These are phyloP conservation scores for Penicillium sumatraense DNA, from an alignment of 2,329 filamentous ascomycete genomes.

Conservation along the genomic window DNA sequence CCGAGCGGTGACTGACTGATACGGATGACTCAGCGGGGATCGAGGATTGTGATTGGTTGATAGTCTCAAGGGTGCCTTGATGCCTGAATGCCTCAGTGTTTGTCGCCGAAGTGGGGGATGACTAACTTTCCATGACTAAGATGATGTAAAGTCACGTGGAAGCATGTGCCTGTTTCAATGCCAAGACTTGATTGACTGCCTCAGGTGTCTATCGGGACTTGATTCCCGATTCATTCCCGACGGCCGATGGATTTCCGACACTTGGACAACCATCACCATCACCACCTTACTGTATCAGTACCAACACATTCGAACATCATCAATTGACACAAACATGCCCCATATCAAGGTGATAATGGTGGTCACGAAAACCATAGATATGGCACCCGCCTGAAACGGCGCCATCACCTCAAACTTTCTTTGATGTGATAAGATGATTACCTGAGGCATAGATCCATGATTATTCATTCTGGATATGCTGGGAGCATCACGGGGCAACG, in stretches of 20 bases:
- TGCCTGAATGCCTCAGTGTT: not conserved
- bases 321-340: no score
- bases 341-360: no score
- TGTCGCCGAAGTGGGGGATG: not conserved
- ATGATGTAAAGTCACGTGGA: not conserved
- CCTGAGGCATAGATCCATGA: not conserved
- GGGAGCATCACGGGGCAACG: slow-evolving; percentile 3
- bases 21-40: not conserved
- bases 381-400: no score
- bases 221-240: not conserved
- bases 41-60: not conserved
- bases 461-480: not conserved
- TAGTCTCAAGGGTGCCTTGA: not conserved
- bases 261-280: not conserved
- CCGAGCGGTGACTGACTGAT: not conserved
- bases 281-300: no score
- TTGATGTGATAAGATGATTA: no score
- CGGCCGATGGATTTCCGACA: not conserved
- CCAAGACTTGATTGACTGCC: no score
- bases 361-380: no score
- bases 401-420: no score
- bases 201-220: not conserved
- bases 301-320: no score
- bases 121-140: not conserved
- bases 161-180: no score